Conservation (phyloP, 768 basidiomycete genomes). For the Phylloporus sp. region DNA sequence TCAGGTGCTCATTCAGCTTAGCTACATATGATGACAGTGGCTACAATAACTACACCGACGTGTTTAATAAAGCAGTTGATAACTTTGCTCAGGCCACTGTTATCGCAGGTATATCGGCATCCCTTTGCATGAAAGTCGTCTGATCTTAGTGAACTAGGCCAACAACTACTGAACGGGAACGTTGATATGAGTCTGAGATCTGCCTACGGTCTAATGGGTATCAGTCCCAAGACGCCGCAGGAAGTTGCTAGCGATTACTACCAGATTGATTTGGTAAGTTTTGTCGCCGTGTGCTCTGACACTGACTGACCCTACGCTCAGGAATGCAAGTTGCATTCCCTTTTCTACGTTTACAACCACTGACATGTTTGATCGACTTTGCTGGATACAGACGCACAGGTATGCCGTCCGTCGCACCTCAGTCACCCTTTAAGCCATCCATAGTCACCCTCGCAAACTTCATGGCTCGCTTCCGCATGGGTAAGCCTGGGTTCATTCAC, state of each 20-base stretch:
- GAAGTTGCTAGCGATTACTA: slow-evolving; percentile 57
- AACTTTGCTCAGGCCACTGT: slow-evolving; percentile 38
- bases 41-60: slow-evolving; percentile 43
- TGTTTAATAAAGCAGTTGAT: slow-evolving; percentile 40
- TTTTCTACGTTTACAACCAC: neutral
- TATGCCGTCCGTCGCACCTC: neutral
- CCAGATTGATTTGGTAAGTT: slow-evolving; percentile 38
- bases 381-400: slow-evolving; percentile 25
- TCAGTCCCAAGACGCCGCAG: slow-evolving; percentile 42
- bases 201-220: slow-evolving; percentile 51
- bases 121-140: slow-evolving; percentile 48
- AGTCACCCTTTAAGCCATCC: slow-evolving; percentile 29
- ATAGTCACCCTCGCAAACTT: slow-evolving; percentile 60
- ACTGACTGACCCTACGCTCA: slow-evolving; percentile 8
- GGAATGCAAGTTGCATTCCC: slow-evolving; percentile 26
- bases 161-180: slow-evolving; percentile 17
- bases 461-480: slow-evolving; percentile 62
- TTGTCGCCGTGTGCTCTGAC: neutral
- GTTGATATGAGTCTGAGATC: slow-evolving; percentile 54
- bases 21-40: slow-evolving; percentile 56
- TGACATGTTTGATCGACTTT: slow-evolving; percentile 1
- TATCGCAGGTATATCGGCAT: no score
- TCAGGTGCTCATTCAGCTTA: slow-evolving; percentile 15
- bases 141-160: slow-evolving; percentile 6
- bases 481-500: slow-evolving; percentile 30